Evolutionary conservation across 768 basidiomycete genomes (phyloP).

Genomic region (Collybia mongolica): DNA sequence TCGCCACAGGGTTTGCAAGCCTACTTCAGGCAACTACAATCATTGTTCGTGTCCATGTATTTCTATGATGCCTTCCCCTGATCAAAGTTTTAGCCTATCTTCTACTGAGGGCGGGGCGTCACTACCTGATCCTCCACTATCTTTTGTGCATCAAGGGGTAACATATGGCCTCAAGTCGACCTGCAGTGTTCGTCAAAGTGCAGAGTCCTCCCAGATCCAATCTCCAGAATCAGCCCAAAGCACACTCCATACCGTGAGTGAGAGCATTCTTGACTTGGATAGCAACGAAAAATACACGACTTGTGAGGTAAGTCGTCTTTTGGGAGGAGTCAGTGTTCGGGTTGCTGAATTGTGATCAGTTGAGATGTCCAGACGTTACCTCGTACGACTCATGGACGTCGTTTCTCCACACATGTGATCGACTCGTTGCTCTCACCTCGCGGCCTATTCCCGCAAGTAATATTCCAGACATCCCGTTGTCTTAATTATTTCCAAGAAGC

Average conservation of each 20-base stretch:
- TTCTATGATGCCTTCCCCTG: neutral
- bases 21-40: conserved; percentile 37
- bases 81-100: conserved; percentile 30
- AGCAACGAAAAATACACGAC: conserved; percentile 45
- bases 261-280: conserved; percentile 55
- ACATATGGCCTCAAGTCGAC: conserved; percentile 47
- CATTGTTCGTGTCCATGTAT: conserved; percentile 37
- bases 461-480: no score
- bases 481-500: no score
- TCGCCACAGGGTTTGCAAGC: conserved; percentile 40
- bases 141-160: conserved; percentile 30
- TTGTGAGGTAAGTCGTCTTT: conserved; percentile 47
- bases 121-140: conserved; percentile 50
- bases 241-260: conserved; percentile 29
- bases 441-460: no score
- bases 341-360: conserved; percentile 27
- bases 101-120: conserved; percentile 19
- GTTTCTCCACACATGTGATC: conserved; percentile 31
- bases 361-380: conserved; percentile 36
- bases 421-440: conserved; percentile 28
- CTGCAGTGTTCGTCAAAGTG: conserved; percentile 46
- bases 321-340: no score
- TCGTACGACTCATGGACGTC: conserved; percentile 43
- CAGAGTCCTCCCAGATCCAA: conserved; percentile 13
- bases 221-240: neutral